Conservation (phyloP, 1,284 basidiomycete species). For the Ustilago crameri region DNA sequence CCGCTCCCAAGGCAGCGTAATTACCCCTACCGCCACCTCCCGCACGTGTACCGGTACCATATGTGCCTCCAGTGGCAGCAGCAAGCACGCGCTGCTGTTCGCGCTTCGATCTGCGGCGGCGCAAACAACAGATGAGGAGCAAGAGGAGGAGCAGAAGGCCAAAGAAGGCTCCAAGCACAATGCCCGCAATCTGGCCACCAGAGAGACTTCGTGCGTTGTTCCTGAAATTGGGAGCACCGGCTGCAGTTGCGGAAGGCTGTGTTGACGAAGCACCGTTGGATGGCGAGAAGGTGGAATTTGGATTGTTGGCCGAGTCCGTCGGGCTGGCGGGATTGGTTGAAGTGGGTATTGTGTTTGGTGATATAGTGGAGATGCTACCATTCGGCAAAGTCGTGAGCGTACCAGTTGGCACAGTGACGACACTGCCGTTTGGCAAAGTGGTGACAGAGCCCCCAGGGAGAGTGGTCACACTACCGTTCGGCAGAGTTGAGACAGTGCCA, state of each 20-base stretch:
- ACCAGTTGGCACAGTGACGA: too few species aligned
- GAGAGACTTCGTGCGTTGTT: constrained; percentile 21
- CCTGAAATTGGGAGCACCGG: constrained; percentile 13
- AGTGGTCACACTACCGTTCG: background rate
- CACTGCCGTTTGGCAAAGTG: too few species aligned
- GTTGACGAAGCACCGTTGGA: background rate
- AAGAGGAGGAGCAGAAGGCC: constrained; percentile 46
- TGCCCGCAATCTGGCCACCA: constrained; percentile 57
- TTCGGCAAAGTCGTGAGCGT: too few species aligned
- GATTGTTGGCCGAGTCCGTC: background rate
- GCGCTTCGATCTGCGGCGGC: constrained; percentile 29
- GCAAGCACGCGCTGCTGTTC: constrained; percentile 20
- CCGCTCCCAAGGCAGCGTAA: constrained; percentile 40
- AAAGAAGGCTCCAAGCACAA: constrained; percentile 49
- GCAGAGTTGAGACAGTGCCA: background rate
- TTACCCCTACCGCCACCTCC: constrained; percentile 33
- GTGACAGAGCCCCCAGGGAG: too few species aligned
- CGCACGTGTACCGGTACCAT: too few species aligned
- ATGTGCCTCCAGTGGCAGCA: constrained; percentile 23
- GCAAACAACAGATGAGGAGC: constrained; percentile 36
- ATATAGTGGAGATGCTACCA: too few species aligned
- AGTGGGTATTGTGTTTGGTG: too few species aligned
- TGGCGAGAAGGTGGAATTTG: background rate
- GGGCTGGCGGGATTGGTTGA: background rate
- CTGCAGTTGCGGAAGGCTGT: constrained; percentile 25